phyloP scores from a whole-genome alignment of 352 stramenopile species.

The Thraustotheca clavata region DNA sequence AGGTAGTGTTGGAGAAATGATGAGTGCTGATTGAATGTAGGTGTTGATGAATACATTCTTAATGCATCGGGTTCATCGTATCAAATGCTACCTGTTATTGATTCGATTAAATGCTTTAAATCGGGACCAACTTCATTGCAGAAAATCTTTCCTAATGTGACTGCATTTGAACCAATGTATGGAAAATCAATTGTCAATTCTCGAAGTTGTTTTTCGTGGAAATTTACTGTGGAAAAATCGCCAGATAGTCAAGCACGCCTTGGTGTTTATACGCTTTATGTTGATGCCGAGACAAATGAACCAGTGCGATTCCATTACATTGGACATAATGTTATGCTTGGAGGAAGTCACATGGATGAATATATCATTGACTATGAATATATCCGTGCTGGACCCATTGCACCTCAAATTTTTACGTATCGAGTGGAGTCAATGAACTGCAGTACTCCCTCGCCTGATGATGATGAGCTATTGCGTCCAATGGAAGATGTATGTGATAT shows the following conservation, averaged over 20 bases:
- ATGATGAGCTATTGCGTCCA: slow-evolving; percentile 40
- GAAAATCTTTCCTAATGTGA: slow-evolving; percentile 80
- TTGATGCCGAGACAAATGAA: slow-evolving; percentile 60
- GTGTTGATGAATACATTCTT: slow-evolving; percentile 80
- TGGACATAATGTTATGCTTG: slow-evolving; percentile 75
- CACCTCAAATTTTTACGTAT: slow-evolving; percentile 56
- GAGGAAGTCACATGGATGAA: slow-evolving; percentile 84
- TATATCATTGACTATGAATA: slow-evolving; percentile 88
- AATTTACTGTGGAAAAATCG: slow-evolving; percentile 47
- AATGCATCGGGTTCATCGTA: slow-evolving; percentile 71
- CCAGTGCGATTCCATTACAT: slow-evolving; percentile 83
- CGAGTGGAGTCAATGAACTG: slow-evolving; percentile 77
- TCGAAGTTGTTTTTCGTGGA: slow-evolving; percentile 74
- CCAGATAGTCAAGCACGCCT: slow-evolving; percentile 43
- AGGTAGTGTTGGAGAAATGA: slow-evolving; percentile 24
- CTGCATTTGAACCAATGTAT: slow-evolving; percentile 74
- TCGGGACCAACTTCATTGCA: slow-evolving; percentile 49
- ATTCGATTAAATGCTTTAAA: slow-evolving; percentile 65
- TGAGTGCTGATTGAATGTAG: slow-evolving; percentile 22
- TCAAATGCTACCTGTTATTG: slow-evolving; percentile 76
- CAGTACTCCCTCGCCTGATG: slow-evolving; percentile 42
- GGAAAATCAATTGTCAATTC: slow-evolving; percentile 63
- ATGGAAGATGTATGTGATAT: slow-evolving; percentile 48
- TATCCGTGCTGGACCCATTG: slow-evolving; percentile 56
- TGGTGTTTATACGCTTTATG: slow-evolving; percentile 82